Evolutionary conservation across 768 basidiomycete species (phyloP).

Genomic region (Multifurca ochricompacta): DNA sequence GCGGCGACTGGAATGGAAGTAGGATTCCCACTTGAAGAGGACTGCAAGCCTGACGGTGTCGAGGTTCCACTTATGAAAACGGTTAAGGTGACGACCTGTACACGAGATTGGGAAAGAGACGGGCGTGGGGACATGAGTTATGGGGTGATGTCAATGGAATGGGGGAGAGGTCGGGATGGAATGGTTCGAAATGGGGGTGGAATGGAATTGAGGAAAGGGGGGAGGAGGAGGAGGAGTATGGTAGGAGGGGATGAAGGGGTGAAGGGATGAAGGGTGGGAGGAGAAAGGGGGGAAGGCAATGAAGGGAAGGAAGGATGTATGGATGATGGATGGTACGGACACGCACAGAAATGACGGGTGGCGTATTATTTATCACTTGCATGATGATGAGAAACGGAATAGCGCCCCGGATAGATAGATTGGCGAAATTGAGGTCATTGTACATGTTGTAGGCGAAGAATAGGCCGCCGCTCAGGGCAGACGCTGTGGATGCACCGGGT

Average conservation of each 20-base stretch:
- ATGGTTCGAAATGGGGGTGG: no score
- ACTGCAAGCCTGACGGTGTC: background rate
- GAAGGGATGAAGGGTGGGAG: background rate
- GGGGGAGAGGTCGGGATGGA: background rate
- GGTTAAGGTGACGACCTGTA: conserved; percentile 10
- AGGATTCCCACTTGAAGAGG: background rate
- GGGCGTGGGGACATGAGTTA: background rate
- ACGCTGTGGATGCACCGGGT: no score
- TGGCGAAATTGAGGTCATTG: no score
- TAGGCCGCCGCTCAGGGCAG: no score
- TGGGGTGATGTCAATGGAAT: no score
- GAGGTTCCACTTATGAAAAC: background rate
- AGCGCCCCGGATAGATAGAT: background rate
- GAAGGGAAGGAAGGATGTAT: background rate
- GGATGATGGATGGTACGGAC: no score
- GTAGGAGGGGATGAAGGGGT: background rate
- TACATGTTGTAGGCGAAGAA: background rate
- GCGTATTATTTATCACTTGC: background rate
- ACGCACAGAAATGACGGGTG: background rate
- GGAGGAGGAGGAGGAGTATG: background rate
- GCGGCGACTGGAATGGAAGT: conserved; percentile 37
- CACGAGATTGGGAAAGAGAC: background rate
- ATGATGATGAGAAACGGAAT: background rate
- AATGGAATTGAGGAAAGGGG: background rate
- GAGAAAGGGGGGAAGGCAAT: conserved; percentile 2